Evolutionary conservation across 768 basidiomycete genomes (phyloP), one percentile per base, ranked within the genome.

Genomic region (Russula abietina): DNA sequence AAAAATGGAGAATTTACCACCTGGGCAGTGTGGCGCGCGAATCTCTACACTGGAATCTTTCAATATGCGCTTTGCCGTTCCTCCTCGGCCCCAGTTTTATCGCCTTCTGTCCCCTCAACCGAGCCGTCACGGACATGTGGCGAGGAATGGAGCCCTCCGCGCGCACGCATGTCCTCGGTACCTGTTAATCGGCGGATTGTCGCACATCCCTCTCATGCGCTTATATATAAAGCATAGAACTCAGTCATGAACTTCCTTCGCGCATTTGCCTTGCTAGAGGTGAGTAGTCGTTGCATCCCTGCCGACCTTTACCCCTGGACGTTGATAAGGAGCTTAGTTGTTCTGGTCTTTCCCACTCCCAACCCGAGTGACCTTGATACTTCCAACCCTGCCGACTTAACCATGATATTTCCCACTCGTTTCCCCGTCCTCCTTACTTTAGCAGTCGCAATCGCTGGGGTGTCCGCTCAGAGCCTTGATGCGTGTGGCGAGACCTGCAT

Each of bases 361-460:
- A 17, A 19, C 45, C 22, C 5, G 4, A 36, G 22, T 30, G 14
- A 33, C 46, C 26, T 48, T 19, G 7, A 39, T 39, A 32, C 12
- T 6, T 14, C 11, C 22, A 33, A 45, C 22, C 51, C 32, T 46
- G n/a, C 45, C n/a, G n/a, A 5, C 4, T 26, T 4, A 24, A 45
- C 41, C 33, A 11, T 24, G 43, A 63, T 59, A 38, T 32, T 59
- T n/a, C 38, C 26, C 14, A 55, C 17, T 59, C 57, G 32, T 33
- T 2, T 59, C 26, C 52, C 22, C 43, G 6, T 53, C 4, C 30
- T 63, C 19, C 2, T 59, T 28, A 12, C 45, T 26, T 19, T 63
- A 3, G 51, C 32, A 8, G 52, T 55, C 43, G 57, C 52, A 17
- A 26, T 52, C 17, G 46, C 14, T 28, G 57, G 57, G 5, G 33